Conservation (phyloP, 1,284 basidiomycete genomes). For the Apiotrichum domesticum region DNA sequence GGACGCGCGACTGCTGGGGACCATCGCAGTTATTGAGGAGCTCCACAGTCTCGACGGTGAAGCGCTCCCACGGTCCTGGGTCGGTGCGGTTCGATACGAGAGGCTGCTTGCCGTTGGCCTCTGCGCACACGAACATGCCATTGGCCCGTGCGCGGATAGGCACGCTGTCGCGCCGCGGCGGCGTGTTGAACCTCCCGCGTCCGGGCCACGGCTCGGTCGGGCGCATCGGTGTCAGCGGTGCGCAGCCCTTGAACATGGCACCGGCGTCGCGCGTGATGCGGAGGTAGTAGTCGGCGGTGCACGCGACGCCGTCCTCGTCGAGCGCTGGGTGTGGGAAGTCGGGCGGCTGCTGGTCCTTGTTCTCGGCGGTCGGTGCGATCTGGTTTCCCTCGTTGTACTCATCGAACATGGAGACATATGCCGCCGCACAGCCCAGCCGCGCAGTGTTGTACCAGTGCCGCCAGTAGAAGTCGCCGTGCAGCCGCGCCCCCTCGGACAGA, state of each 20-base stretch:
- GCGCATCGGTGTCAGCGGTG: background rate
- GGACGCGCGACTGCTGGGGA: background rate
- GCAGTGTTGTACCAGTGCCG: conserved; percentile 14
- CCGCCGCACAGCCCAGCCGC: conserved; percentile 2
- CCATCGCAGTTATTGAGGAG: background rate
- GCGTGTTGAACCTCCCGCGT: conserved; percentile 2
- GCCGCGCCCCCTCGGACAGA: conserved; percentile 7
- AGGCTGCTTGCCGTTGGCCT: conserved; percentile 3
- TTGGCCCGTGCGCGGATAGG: conserved; percentile 6
- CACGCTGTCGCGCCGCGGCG: background rate
- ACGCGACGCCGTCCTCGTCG: conserved; percentile 17
- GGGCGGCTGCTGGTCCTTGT: conserved; percentile 7
- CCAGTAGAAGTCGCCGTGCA: conserved; percentile 21
- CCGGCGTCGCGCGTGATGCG: conserved; percentile 14
- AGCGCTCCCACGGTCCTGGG: conserved; percentile 7
- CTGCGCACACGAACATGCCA: conserved; percentile 11
- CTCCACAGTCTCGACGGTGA: background rate
- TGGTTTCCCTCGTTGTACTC: conserved; percentile 22
- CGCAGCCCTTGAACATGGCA: conserved; percentile 12
- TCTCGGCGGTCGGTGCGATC: conserved; percentile 19
- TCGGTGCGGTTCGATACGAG: conserved; percentile 5
- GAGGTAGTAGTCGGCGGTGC: conserved; percentile 21
- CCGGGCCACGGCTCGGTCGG: conserved; percentile 18
- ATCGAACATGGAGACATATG: conserved; percentile 20
- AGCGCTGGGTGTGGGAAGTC: conserved; percentile 13